Evolutionary conservation across 129 eudicot species (phyloP), one percentile per base, ranked within the genome.

Genomic region (Pittosporum tobira): DNA sequence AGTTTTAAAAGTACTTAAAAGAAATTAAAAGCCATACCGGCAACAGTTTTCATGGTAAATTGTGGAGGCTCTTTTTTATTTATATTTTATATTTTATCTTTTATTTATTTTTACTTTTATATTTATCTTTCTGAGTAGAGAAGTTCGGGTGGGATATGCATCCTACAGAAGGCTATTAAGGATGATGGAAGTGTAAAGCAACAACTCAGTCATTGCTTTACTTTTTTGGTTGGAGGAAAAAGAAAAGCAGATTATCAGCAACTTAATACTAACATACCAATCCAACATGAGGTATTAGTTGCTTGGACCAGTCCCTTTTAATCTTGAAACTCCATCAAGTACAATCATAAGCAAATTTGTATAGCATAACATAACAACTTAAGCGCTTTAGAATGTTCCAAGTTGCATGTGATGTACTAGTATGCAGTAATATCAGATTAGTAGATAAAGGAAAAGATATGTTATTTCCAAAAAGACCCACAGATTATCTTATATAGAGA

Each of bases 331-430:
- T 38, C 54, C 60, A 67, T 61, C 56, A 27, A 59, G 67, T 71
- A 67, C 46, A 66, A 65, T 69, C 63, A 36, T 48, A n/a, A n/a
- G 62, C 53, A 59, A 37, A 24, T 56, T 63, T 23, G 21, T 74
- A 81, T 74, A 76, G 81, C 76, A 74, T 46, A 30, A 37, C 76
- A 74, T 46, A 30, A 37, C 42, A 36, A 71, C 19, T 24, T 62
- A 27, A 71, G 67, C n/a, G n/a, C 84, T 74, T 78, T 82, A 69
- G 88, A 77, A 77, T 72, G 77, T 78, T 78, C 82, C 76, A 74
- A 72, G 47, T 56, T 57, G 74, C 71, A 73, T 73, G 67, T 78
- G 63, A 24, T 53, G n/a, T n/a, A n/a, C 47, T 68, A 34, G 62
- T 64, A 26, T 30, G 21, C 50, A 55, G 49, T 44, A 59, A 70